Evolutionary conservation across 169 alveolate species (phyloP), one percentile per base, ranked within the genome.

Genomic region (Cryptosporidium baileyi): DNA sequence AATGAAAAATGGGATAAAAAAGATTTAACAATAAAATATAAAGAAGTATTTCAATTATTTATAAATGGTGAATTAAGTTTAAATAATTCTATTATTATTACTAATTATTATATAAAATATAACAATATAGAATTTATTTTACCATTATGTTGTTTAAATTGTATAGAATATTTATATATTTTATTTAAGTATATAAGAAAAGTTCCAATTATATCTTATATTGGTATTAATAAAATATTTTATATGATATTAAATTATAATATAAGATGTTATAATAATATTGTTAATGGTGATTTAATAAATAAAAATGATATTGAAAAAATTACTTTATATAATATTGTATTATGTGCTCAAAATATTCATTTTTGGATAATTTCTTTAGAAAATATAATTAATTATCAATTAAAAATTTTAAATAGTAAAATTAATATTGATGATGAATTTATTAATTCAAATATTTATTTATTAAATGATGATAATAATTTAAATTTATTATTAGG

Each of bases 1-100:
- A 51, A 57, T 57, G 85, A 74, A 40, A 74, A 54, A 19, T 74
- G 85, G 85, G 67, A 54, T 30, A 74, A 36, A 36, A 74, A 13
- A 5, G 57, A 74, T 26, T 54, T 74, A 36, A 19, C n/a, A 24
- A 7, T 24, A 24, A 44, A 57, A n/a, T 74, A 74, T 28, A 54
- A 41, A 38, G 22, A 51, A 22, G 30, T 36, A 13, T 74, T 74
- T 51, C 44, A 74, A 28, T 36, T 74, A 36, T 74, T 74, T 36
- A 34, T 57, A 1, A 74, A 36, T 24, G 85, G 85, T 0, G 74
- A 54, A 1, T 34, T 74, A n/a, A 49, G 67, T 0, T 34, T 19
- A 49, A 59, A 74, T 34, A 45, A 74, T 7, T 54, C 57, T 17
- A 34, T 74, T 38, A 38, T 28, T 8, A 24, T 74, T 22, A 34